phyloP scores from a whole-genome alignment of 163 green algal species.

The Chlamydomonas reinhardtii region DNA sequence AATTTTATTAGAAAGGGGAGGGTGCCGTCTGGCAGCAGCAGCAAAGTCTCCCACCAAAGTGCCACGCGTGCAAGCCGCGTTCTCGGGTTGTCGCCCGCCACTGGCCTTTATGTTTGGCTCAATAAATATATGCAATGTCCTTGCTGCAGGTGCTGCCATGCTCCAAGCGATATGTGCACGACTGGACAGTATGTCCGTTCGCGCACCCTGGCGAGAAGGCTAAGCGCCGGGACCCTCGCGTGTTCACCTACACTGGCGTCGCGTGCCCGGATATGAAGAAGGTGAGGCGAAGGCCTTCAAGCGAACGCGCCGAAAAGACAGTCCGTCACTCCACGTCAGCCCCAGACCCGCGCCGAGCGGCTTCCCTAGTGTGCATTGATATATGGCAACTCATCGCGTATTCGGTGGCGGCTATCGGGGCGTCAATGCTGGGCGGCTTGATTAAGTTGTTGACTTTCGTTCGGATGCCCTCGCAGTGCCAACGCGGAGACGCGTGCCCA shows the following conservation, averaged over 20 bases:
- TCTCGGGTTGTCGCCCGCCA: neutral
- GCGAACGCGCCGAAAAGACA: too few relatives aligned
- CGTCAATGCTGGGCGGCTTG: too few relatives aligned
- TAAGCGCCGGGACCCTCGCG: slow-evolving; percentile 76
- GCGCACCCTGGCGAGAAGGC: slow-evolving; percentile 76
- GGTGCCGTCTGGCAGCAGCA: neutral
- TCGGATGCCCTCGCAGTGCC: slow-evolving; percentile 66
- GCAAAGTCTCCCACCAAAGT: neutral
- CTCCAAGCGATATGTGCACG: slow-evolving; percentile 80
- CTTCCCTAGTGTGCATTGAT: too few relatives aligned
- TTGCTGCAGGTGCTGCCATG: slow-evolving; percentile 80
- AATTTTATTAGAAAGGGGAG: neutral
- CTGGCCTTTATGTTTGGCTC: neutral
- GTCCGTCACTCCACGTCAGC: too few relatives aligned
- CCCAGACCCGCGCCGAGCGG: too few relatives aligned
- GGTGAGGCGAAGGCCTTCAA: slow-evolving; percentile 48
- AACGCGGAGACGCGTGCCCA: slow-evolving; percentile 82
- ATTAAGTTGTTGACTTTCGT: too few relatives aligned
- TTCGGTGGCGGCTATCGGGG: too few relatives aligned
- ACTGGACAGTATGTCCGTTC: slow-evolving; percentile 89
- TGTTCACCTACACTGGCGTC: slow-evolving; percentile 84
- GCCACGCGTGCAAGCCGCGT: too few relatives aligned
- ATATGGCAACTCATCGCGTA: neutral
- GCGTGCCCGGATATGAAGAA: slow-evolving; percentile 92
- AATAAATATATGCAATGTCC: neutral